Evolutionary conservation across 2,329 filamentous ascomycete genomes (phyloP), one percentile per base, ranked within the genome.

Genomic region (Didymella arachidicola): DNA sequence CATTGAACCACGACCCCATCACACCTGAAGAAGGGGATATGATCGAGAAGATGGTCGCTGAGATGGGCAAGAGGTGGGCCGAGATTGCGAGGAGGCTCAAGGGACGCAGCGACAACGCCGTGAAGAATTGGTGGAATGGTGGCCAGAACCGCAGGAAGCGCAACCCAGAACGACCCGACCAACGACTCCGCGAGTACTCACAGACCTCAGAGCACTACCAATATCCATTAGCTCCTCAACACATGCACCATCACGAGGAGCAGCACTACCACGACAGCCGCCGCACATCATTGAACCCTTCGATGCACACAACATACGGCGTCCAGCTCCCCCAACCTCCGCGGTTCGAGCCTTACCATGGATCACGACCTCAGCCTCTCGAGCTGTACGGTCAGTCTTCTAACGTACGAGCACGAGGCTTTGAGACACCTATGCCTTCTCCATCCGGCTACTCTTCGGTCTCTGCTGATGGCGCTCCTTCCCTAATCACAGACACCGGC

Each of bases 101-200:
- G 53, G 92, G 92, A 64, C 89, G 93, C 72, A 96, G 93, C 77
- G 93, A 97, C 81, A 97, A 97, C 72, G 90, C 92, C 27, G 92
- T 97, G 63, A 97, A 97, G 86, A 97, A 97, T 78, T 97, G 93
- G 92, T 97, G 91, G 91, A 97, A 97, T 74, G 93, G 93, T 48
- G 91, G 89, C 74, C 90, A 93, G 84, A 97, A 97, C 80, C 87
- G 93, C 71, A 84, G 89, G 70, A 79, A 80, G 71, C 78, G 81
- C 61, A 76, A 75, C 52, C 72, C 72, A 30, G 73, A 76, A n/a
- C 72, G 70, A 53, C 66, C 57, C 32, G 72, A 72, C 8, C 68
- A 69, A 29, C 57, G 65, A 47, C 46, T 63, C 22, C 69, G 69
- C 53, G 66, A 72, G 26, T 71, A 69, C 42, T 67, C 70, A 55